Conservation (phyloP, 2,329 filamentous ascomycete genomes). For the Aspergillus sergii region DNA sequence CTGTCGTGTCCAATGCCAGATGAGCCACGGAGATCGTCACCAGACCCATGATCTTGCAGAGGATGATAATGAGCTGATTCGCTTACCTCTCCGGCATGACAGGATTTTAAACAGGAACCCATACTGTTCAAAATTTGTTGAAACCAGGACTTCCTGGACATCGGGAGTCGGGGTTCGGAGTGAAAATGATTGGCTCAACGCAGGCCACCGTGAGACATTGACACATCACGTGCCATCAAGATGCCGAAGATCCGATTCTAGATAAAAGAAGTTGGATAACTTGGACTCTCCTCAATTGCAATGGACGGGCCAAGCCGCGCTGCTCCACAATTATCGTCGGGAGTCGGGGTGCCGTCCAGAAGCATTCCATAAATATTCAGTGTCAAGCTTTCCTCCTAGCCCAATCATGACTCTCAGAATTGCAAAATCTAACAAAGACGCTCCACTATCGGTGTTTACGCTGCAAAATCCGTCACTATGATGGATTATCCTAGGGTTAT, state of each 20-base stretch:
- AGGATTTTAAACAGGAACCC: background rate
- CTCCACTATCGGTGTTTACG: constrained; percentile 9
- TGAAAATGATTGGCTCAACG: background rate
- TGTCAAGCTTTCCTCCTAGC: constrained; percentile 9
- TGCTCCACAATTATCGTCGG: background rate
- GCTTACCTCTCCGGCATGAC: background rate
- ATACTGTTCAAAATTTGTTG: background rate
- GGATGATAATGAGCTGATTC: background rate
- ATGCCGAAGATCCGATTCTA: constrained; percentile 12
- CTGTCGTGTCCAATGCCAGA: background rate
- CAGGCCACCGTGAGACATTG: too few relatives aligned
- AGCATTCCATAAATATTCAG: background rate
- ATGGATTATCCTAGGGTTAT: background rate
- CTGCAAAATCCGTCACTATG: background rate
- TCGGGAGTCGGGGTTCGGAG: background rate
- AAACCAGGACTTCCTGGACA: background rate
- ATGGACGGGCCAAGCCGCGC: background rate
- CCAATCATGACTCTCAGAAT: constrained; percentile 3
- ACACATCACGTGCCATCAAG: background rate
- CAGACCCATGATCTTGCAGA: background rate
- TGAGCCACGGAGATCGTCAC: background rate
- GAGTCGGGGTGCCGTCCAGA: background rate
- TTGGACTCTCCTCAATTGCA: background rate
- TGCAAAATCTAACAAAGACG: constrained; percentile 1
- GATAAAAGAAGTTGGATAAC: background rate